Evolutionary conservation across 192 early-diverging fungal genomes (phyloP).

Genomic region (Backusella liffmaniae): DNA sequence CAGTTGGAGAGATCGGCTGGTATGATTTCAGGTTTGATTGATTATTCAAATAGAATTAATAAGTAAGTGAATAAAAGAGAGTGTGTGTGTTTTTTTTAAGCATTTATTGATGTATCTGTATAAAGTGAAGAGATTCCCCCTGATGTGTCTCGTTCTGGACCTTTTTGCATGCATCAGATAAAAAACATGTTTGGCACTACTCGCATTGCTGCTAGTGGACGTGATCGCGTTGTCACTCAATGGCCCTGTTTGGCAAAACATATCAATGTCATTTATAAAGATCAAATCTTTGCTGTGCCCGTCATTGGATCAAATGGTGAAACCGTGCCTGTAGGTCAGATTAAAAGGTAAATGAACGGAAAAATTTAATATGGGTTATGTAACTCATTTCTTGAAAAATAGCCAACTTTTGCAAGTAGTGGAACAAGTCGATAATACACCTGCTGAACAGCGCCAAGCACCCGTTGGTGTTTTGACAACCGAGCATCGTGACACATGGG

Average conservation of each 20-base stretch:
- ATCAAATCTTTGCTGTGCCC: slow-evolving; percentile 82
- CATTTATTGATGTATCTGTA: neutral
- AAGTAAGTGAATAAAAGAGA: slow-evolving; percentile 31
- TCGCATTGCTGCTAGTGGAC: slow-evolving; percentile 64
- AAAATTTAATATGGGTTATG: neutral
- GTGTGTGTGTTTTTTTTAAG: slow-evolving; percentile 11
- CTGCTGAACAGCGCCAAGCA: slow-evolving; percentile 46
- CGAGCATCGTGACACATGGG: slow-evolving; percentile 88
- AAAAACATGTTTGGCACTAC: slow-evolving; percentile 81
- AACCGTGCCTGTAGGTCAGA: slow-evolving; percentile 51
- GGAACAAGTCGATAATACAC: slow-evolving; percentile 41
- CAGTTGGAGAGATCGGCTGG: slow-evolving; percentile 84
- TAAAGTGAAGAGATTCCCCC: slow-evolving; percentile 54
- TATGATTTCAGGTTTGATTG: slow-evolving; percentile 62
- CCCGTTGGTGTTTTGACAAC: slow-evolving; percentile 82
- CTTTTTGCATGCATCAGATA: slow-evolving; percentile 96
- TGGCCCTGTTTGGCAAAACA: slow-evolving; percentile 77
- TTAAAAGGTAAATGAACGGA: slow-evolving; percentile 40
- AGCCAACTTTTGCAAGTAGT: slow-evolving; percentile 47
- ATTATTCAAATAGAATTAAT: slow-evolving; percentile 77
- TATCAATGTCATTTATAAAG: slow-evolving; percentile 81
- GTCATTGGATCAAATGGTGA: slow-evolving; percentile 68
- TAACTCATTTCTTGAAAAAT: neutral
- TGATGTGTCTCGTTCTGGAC: slow-evolving; percentile 65
- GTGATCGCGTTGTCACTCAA: slow-evolving; percentile 70